These are phyloP conservation scores for Clarireedia paspali DNA, from an alignment of 2,329 filamentous ascomycete genomes.

Conservation along the genomic window DNA sequence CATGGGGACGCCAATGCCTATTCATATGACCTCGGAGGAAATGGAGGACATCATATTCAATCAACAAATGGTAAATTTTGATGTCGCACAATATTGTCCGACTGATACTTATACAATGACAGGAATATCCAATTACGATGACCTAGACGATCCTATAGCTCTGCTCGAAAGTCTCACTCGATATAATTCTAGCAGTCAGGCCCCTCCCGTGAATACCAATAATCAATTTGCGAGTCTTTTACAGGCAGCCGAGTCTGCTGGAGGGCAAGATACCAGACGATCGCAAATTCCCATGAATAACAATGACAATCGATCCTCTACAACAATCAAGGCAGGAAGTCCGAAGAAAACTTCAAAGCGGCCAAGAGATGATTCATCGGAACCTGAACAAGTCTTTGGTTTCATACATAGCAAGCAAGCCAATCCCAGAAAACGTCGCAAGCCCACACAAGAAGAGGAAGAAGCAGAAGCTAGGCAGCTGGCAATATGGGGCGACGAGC, in stretches of 20 bases:
- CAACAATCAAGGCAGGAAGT: not conserved
- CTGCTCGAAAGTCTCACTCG: slow-evolving; percentile 23
- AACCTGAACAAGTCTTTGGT: slow-evolving; percentile 4
- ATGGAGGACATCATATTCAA: slow-evolving; percentile 7
- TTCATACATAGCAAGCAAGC: slow-evolving; percentile 2
- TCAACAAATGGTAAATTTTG: slow-evolving; percentile 2
- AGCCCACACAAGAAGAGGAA: slow-evolving; percentile 11
- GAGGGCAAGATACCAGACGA: slow-evolving; percentile 10
- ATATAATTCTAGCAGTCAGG: slow-evolving; percentile 13
- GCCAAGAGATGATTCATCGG: slow-evolving; percentile 2
- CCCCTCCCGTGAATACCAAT: slow-evolving; percentile 5
- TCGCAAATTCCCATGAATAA: not conserved
- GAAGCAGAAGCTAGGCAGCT: slow-evolving; percentile 19
- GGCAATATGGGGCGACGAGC: slow-evolving; percentile 26
- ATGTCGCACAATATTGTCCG: slow-evolving; percentile 3
- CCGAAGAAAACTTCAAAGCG: slow-evolving; percentile 1
- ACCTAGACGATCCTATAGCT: slow-evolving; percentile 19
- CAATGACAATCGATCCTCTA: not conserved
- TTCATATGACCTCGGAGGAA: slow-evolving; percentile 9
- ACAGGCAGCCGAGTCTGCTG: slow-evolving; percentile 23
- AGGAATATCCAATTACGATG: slow-evolving; percentile 15
- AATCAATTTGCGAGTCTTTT: slow-evolving; percentile 24
- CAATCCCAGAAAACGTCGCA: slow-evolving; percentile 10
- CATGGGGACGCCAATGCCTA: not conserved
- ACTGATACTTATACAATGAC: slow-evolving; percentile 15